Conservation (phyloP, 1,284 basidiomycete genomes). For the Lentinus polychrous region DNA sequence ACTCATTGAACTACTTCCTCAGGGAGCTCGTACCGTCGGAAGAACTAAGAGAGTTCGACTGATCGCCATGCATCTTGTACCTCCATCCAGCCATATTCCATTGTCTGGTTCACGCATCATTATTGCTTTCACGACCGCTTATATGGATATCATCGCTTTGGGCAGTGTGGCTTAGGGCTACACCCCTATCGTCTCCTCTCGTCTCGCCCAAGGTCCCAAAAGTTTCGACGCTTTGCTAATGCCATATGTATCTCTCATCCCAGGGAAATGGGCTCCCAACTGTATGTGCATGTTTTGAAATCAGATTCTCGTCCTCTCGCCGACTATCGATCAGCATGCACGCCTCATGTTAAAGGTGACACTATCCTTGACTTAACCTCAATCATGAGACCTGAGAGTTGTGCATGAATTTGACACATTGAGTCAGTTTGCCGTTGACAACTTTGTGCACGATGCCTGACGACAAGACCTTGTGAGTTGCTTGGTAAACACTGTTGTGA, state of each 20-base stretch:
- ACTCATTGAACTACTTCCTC: constrained; percentile 10
- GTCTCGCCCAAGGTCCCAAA: neutral
- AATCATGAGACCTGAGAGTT: too few species aligned
- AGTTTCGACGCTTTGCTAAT: constrained; percentile 2
- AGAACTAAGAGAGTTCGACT: constrained; percentile 48
- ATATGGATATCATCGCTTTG: neutral
- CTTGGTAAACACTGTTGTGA: too few species aligned
- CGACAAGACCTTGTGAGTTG: too few species aligned
- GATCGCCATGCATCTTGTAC: neutral
- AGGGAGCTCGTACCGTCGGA: constrained; percentile 86
- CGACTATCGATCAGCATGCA: too few species aligned
- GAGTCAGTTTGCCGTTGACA: too few species aligned
- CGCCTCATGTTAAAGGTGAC: too few species aligned
- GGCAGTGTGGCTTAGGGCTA: too few species aligned
- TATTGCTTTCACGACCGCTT: neutral
- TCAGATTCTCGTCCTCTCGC: too few species aligned
- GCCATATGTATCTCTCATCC: constrained; percentile 4
- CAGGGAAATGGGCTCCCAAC: constrained; percentile 9
- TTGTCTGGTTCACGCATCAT: constrained; percentile 3
- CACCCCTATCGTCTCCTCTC: neutral
- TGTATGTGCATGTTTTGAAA: constrained; percentile 1
- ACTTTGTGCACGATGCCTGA: too few species aligned
- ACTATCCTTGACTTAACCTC: too few species aligned
- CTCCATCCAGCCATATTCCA: constrained; percentile 1
- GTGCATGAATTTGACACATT: too few species aligned